Evolutionary conservation across 495 filamentous ascomycete genomes (phyloP), one percentile per base, ranked within the genome.

Genomic region (Xylaria grammica): DNA sequence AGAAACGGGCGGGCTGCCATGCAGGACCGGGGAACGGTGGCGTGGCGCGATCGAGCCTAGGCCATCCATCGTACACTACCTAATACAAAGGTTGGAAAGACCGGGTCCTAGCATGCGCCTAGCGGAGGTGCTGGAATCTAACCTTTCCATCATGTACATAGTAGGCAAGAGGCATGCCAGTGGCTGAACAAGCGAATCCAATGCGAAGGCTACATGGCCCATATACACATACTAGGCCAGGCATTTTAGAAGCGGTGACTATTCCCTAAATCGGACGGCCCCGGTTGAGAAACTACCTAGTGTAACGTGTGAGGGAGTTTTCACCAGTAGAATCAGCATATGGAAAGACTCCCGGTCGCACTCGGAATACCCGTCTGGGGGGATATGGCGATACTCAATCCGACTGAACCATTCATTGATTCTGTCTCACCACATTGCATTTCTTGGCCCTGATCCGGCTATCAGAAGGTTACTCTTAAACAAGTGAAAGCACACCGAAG

Each of bases 21-120:
- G 24, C 38, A 36, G 34, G 34, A 15, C 40, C 5, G 40, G 40
- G 40, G 40, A 42, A 15, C 40, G 40, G 40, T 42, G 40, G 40
- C 40, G 40, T 59, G 40, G 42, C 26, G 29, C 56, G 56, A 59
- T 59, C 56, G n/a, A 36, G 42, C 56, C 42, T n/a, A 24, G 19
- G 6, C 36, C 54, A 36, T 45, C 20, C 54, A 30, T 57, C 17
- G 38, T 45, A 30, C 54, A n/a, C 36, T 42, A 48, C 54, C 7
- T 15, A 11, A 42, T 10, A 36, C 38, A 19, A 15, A 11, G 36
- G 30, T 38, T 45, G n/a, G 38, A 20, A 36, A 45, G 54, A 7
- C 38, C 40, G 40, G 40, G 40, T 17, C 40, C 15, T 42, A 44
- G 32, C 54, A 57, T 44, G 54, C 38, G 30, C 38, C 38, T 13